Conservation (phyloP, 1,284 basidiomycete species). For the Albatrellus sp. region DNA sequence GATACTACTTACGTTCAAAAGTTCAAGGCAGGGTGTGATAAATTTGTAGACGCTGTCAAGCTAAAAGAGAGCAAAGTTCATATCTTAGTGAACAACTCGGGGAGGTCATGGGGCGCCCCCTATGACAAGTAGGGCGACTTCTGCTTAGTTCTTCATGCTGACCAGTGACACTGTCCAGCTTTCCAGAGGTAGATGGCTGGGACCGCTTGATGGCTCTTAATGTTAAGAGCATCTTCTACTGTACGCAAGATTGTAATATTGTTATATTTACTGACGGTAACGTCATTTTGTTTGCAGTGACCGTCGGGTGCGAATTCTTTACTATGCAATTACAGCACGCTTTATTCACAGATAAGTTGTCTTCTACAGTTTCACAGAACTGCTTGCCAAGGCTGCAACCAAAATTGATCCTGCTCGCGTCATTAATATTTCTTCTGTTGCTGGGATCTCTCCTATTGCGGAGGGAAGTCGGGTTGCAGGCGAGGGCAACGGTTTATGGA, state of each 20-base stretch:
- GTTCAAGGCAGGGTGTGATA: slow-evolving; percentile 74
- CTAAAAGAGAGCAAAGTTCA: slow-evolving; percentile 60
- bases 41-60: slow-evolving; percentile 57
- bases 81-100: slow-evolving; percentile 74
- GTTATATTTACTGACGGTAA: slow-evolving; percentile 1
- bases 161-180: slow-evolving; percentile 16
- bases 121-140: slow-evolving; percentile 32
- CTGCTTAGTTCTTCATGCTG: neutral
- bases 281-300: slow-evolving; percentile 30
- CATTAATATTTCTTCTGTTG: slow-evolving; percentile 73
- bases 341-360: slow-evolving; percentile 1
- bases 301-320: slow-evolving; percentile 38
- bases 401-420: slow-evolving; percentile 61
- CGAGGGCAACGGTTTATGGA: slow-evolving; percentile 64
- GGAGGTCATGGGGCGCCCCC: slow-evolving; percentile 70
- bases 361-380: slow-evolving; percentile 36
- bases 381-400: slow-evolving; percentile 56
- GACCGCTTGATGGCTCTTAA: slow-evolving; percentile 72
- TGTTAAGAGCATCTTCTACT: slow-evolving; percentile 72
- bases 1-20: slow-evolving; percentile 15
- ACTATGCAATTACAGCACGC: slow-evolving; percentile 8
- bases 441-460: slow-evolving; percentile 43
- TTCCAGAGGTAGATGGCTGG: slow-evolving; percentile 77
- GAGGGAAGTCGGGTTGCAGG: slow-evolving; percentile 39
- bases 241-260: slow-evolving; percentile 26